phyloP scores from a whole-genome alignment of 176 grass and related monocot genomes.

The Phoenix dactylifera region DNA sequence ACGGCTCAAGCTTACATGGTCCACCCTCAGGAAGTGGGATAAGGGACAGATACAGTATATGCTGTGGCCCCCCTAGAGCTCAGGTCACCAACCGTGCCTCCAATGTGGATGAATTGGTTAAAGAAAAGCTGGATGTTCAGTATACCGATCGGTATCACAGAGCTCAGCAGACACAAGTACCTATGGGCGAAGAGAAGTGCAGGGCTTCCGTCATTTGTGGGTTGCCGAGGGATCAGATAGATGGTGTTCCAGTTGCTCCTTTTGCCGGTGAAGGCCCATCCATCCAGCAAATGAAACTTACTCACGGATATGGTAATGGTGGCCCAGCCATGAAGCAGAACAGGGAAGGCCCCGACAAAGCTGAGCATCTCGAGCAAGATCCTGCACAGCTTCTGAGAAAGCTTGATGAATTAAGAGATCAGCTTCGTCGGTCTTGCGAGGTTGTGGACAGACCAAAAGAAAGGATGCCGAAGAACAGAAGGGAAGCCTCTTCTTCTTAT shows the following conservation, averaged over 20 bases:
- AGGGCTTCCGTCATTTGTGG: not conserved
- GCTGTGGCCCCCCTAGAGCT: not conserved
- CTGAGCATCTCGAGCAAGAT: slow-evolving; percentile 37
- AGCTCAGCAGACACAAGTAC: too few species aligned
- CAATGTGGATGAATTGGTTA: not conserved
- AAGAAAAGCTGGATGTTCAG: not conserved
- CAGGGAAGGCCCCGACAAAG: not conserved
- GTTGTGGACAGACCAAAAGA: slow-evolving; percentile 36
- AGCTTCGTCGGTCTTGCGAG: slow-evolving; percentile 60
- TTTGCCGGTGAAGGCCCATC: too few species aligned
- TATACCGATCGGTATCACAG: too few species aligned
- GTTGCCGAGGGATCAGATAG: too few species aligned
- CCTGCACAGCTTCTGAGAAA: slow-evolving; percentile 64
- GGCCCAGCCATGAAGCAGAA: not conserved
- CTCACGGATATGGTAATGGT: not conserved
- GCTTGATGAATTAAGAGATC: slow-evolving; percentile 85
- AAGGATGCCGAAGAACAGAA: slow-evolving; percentile 12
- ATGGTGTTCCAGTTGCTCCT: too few species aligned
- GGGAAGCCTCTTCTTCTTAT: slow-evolving; percentile 19
- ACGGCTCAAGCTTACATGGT: too few species aligned
- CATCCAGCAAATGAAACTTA: not conserved
- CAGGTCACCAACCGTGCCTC: not conserved
- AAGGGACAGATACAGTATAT: too few species aligned
- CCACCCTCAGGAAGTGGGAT: too few species aligned
- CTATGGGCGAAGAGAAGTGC: not conserved